Evolutionary conservation across 306 rosid species (phyloP).

Genomic region (Cucumis melo): DNA sequence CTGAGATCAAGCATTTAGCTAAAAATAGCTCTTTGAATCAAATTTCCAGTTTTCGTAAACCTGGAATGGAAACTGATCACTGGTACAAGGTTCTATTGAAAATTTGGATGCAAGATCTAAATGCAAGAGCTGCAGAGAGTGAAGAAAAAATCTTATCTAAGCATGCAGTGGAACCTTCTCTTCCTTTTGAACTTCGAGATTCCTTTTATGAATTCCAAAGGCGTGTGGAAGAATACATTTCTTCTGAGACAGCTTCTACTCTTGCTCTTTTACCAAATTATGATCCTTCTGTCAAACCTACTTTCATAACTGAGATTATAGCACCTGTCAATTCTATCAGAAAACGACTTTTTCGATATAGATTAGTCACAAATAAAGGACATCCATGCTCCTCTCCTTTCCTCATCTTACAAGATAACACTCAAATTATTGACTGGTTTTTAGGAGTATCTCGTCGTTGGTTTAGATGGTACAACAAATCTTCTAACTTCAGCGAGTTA

Average conservation of each 20-base stretch:
- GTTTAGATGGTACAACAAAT: constrained; percentile 63
- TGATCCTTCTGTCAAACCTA: constrained; percentile 24
- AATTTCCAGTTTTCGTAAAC: constrained; percentile 52
- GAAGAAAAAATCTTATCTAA: constrained; percentile 55
- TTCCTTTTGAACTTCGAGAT: constrained; percentile 55
- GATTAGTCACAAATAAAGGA: constrained; percentile 48
- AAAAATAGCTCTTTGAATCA: constrained; percentile 32
- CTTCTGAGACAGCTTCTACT: constrained; percentile 55
- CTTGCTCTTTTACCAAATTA: constrained; percentile 48
- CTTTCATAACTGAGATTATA: constrained; percentile 37
- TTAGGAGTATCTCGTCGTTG: constrained; percentile 62
- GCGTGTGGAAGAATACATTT: constrained; percentile 49
- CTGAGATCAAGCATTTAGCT: constrained; percentile 74
- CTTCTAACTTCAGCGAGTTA: constrained; percentile 49
- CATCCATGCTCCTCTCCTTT: constrained; percentile 36
- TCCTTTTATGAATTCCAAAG: constrained; percentile 56
- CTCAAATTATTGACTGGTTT: constrained; percentile 73
- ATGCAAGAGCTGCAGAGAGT: constrained; percentile 35
- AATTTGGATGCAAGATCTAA: constrained; percentile 69
- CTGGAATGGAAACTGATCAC: constrained; percentile 95
- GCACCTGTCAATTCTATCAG: constrained; percentile 54
- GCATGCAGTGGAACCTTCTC: constrained; percentile 52
- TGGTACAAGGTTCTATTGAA: constrained; percentile 75
- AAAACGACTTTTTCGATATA: constrained; percentile 57
- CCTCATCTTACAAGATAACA: constrained; percentile 55